These are phyloP conservation scores for Termitomyces sp. DNA, from an alignment of 768 basidiomycete species.

Conservation along the genomic window DNA sequence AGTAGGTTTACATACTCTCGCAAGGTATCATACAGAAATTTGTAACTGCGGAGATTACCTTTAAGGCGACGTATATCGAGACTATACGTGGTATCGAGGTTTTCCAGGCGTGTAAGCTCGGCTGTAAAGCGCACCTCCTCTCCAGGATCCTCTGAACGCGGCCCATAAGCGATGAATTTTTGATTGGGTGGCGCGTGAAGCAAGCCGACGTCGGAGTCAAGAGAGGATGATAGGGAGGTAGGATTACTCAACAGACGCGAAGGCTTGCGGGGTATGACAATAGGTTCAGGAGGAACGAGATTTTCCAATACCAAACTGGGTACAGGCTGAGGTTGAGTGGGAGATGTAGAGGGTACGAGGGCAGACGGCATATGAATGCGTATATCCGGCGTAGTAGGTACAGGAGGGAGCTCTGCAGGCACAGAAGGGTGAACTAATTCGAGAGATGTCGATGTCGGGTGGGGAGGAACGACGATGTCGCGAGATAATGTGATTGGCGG, in stretches of 20 bases:
- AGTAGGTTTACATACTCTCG: constrained; percentile 2
- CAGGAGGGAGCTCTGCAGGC: neutral
- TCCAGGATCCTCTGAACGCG: constrained; percentile 65
- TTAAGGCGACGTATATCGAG: constrained; percentile 87
- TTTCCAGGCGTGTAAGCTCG: constrained; percentile 83
- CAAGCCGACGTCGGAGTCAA: constrained; percentile 22
- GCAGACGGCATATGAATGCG: neutral
- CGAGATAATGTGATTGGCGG: neutral
- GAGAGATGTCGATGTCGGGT: neutral
- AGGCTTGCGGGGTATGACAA: constrained; percentile 1
- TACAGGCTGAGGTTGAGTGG: neutral
- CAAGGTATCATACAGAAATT: constrained; percentile 68
- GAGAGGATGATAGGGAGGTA: neutral
- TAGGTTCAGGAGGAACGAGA: neutral
- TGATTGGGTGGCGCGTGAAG: constrained; percentile 24
- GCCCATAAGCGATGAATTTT: constrained; percentile 43
- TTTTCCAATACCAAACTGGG: neutral
- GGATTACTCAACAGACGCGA: neutral
- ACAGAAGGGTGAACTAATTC: neutral
- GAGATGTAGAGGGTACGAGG: neutral
- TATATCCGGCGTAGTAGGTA: neutral
- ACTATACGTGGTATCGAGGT: constrained; percentile 80
- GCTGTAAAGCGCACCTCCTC: constrained; percentile 94
- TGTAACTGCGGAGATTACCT: constrained; percentile 83
- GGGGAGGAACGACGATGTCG: neutral